These are phyloP conservation scores for Cadophora gregata DNA, from an alignment of 2,329 filamentous ascomycete genomes.

Conservation along the genomic window DNA sequence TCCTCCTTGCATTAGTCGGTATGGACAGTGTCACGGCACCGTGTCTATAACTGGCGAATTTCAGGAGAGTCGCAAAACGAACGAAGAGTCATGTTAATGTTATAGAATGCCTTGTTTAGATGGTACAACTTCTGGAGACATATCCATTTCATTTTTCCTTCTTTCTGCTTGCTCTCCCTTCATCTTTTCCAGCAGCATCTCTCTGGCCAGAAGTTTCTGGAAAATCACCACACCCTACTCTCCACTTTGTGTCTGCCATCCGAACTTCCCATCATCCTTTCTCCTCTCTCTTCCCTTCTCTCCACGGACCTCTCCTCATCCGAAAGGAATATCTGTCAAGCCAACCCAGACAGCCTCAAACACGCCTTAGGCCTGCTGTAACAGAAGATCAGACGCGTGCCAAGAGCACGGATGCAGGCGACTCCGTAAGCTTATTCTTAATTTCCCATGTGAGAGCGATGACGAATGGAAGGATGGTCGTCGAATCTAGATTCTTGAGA, in stretches of 20 bases:
- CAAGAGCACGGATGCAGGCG: slow-evolving; percentile 19
- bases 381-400: slow-evolving; percentile 24
- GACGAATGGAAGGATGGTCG: not conserved
- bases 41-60: not conserved
- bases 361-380: slow-evolving; percentile 8
- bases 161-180: not conserved
- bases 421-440: not conserved
- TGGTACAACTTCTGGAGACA: not conserved
- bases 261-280: not conserved
- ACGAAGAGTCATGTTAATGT: slow-evolving; percentile 17
- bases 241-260: not conserved
- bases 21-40: not conserved
- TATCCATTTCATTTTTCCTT: not conserved
- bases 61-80: not conserved
- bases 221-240: not conserved
- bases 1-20: not conserved
- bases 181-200: not conserved
- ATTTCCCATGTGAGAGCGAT: slow-evolving; percentile 6
- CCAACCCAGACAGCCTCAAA: slow-evolving; percentile 6
- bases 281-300: not conserved
- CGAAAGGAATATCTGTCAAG: not conserved
- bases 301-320: slow-evolving; percentile 6
- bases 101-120: slow-evolving; percentile 22
- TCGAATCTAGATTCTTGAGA: slow-evolving; percentile 2
- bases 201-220: not conserved